phyloP scores from a whole-genome alignment of 331 rosid species.

The Quercus lobata region DNA sequence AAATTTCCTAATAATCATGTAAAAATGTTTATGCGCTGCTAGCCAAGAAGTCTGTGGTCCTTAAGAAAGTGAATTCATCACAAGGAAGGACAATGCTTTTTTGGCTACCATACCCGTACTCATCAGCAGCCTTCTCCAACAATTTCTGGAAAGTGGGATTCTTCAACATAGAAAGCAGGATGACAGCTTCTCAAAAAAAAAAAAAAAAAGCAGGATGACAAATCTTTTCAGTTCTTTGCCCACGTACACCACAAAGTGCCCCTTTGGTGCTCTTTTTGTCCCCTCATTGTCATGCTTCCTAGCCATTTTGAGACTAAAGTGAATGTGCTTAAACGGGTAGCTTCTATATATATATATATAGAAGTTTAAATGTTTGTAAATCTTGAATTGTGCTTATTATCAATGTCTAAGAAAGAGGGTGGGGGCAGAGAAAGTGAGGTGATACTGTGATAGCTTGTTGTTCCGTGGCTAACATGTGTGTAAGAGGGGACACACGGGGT shows the following conservation, averaged over 20 bases:
- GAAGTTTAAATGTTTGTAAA: neutral
- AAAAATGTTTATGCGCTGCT: neutral
- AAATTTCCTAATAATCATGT: neutral
- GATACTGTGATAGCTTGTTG: neutral
- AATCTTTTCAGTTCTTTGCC: constrained; percentile 33
- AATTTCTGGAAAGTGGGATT: constrained; percentile 24
- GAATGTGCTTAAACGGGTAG: neutral
- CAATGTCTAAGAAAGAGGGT: neutral
- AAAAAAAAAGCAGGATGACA: constrained; percentile 14
- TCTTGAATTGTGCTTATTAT: too few relatives aligned
- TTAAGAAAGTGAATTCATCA: constrained; percentile 29
- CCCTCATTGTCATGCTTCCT: neutral
- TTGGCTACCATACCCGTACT: constrained; percentile 13
- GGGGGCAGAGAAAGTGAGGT: neutral
- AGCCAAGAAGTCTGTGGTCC: neutral
- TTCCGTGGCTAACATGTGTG: neutral
- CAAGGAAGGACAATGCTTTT: constrained; percentile 36
- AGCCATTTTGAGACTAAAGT: constrained; percentile 1
- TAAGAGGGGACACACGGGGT: neutral
- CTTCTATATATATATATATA: neutral
- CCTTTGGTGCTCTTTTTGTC: constrained; percentile 29
- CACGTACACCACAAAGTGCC: constrained; percentile 42
- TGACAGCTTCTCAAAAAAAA: neutral
- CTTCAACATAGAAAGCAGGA: constrained; percentile 34
- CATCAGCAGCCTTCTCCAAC: constrained; percentile 39